Percentiles rank a stretch among this genome's conserved stretches.
Conservation (phyloP, 1,139 yeast genomes). For the Kluyveromyces sp. region DNA sequence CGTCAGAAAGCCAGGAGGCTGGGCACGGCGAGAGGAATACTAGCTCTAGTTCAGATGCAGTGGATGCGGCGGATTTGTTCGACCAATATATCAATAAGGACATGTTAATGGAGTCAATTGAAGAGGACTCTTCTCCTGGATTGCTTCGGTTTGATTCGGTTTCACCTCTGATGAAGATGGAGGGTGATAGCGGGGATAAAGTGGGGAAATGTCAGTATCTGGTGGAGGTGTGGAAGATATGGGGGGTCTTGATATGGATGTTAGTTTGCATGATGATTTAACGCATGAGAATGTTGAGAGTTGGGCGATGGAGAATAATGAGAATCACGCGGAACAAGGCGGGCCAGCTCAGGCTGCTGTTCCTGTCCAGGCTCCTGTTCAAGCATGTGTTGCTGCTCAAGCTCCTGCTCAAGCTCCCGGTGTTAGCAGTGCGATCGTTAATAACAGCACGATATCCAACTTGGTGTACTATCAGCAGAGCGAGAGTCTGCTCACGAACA, state of each 20-base stretch:
- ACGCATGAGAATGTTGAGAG: too few relatives aligned
- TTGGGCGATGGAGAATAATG: too few relatives aligned
- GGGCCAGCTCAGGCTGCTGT: background rate
- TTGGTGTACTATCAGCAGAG: slow-evolving; percentile 8
- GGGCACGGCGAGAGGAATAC: background rate
- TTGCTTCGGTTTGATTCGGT: background rate
- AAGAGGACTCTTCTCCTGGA: slow-evolving; percentile 1
- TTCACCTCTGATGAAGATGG: background rate
- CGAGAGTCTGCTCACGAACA: slow-evolving; percentile 14
- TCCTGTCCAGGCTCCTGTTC: background rate
- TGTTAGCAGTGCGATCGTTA: background rate
- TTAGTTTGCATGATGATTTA: too few relatives aligned
- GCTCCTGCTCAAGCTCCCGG: background rate
- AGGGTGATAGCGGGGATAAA: background rate
- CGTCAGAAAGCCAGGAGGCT: slow-evolving; percentile 1
- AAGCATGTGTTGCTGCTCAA: background rate
- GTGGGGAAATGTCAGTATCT: background rate
- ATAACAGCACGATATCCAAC: background rate
- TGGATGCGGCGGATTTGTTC: slow-evolving; percentile 15
- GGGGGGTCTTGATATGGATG: too few relatives aligned
- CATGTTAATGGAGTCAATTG: slow-evolving; percentile 9
- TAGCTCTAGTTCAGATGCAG: background rate
- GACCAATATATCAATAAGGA: slow-evolving; percentile 22
- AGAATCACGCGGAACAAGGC: too few relatives aligned
- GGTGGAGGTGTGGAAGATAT: too few relatives aligned